Evolutionary conservation across 495 filamentous ascomycete genomes (phyloP).

Genomic region (Ascodesmis nigricans): DNA sequence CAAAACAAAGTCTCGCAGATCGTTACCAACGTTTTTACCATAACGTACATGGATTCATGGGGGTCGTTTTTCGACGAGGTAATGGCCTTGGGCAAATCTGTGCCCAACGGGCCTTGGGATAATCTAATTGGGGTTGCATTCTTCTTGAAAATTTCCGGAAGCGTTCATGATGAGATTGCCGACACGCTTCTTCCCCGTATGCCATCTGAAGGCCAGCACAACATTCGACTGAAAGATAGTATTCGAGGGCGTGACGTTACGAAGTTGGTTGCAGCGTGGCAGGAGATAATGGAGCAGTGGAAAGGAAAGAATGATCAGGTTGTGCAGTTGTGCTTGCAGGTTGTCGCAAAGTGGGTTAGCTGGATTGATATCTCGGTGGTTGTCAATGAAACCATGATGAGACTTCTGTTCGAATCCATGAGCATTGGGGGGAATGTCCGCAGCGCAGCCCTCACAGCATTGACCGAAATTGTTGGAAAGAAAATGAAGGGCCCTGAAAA

Average conservation of each 20-base stretch:
- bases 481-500: constrained; percentile 93
- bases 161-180: constrained; percentile 92
- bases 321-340: constrained; percentile 67
- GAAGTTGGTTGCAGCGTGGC: constrained; percentile 73
- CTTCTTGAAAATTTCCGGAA: constrained; percentile 67
- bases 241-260: constrained; percentile 62
- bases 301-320: constrained; percentile 47
- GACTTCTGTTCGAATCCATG: constrained; percentile 57
- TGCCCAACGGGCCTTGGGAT: constrained; percentile 29
- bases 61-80: constrained; percentile 75
- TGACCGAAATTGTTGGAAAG: constrained; percentile 88
- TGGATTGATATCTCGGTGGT: constrained; percentile 93
- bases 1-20: constrained; percentile 97
- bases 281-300: constrained; percentile 70
- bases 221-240: constrained; percentile 71
- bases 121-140: constrained; percentile 59
- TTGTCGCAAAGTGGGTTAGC: constrained; percentile 84
- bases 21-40: constrained; percentile 71
- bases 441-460: constrained; percentile 72
- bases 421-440: constrained; percentile 51
- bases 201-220: constrained; percentile 49
- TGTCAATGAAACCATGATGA: constrained; percentile 68
- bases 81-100: constrained; percentile 39
- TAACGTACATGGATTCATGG: constrained; percentile 68
- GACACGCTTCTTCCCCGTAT: constrained; percentile 66